Conservation (phyloP, 2,329 filamentous ascomycete genomes). For the Mycogone perniciosa region DNA sequence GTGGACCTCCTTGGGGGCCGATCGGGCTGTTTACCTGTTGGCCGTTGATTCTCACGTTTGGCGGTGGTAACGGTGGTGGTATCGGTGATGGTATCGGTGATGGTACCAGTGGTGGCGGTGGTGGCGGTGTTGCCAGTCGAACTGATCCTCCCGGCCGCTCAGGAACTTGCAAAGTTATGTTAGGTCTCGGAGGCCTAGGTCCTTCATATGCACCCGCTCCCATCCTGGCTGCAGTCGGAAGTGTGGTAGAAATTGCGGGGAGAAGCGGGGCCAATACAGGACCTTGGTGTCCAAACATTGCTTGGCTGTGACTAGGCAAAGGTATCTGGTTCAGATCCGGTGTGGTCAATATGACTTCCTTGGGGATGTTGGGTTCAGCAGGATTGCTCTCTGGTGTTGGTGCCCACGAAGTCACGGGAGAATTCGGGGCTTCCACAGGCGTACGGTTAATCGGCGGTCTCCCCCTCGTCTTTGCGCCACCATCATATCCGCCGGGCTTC, state of each 20-base stretch:
- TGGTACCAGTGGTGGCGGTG: slow-evolving; percentile 30
- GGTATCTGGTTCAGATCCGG: slow-evolving; percentile 5
- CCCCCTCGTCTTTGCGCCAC: slow-evolving; percentile 67
- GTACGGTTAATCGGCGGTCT: slow-evolving; percentile 64
- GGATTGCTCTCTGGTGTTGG: slow-evolving; percentile 40
- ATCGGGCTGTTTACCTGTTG: slow-evolving; percentile 9
- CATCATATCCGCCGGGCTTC: slow-evolving; percentile 58
- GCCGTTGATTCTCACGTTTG: slow-evolving; percentile 48
- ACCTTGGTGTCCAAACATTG: background rate
- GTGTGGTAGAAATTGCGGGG: background rate
- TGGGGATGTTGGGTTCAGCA: slow-evolving; percentile 30
- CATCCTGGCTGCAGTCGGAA: background rate
- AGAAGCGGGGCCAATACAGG: background rate
- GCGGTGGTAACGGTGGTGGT: slow-evolving; percentile 30
- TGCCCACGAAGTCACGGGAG: slow-evolving; percentile 53
- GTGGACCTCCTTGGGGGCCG: background rate
- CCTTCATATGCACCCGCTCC: slow-evolving; percentile 8
- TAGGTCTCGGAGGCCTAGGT: slow-evolving; percentile 28
- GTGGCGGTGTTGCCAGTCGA: slow-evolving; percentile 54
- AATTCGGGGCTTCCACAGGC: slow-evolving; percentile 59
- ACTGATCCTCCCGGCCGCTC: slow-evolving; percentile 54
- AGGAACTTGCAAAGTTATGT: slow-evolving; percentile 36
- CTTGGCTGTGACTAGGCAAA: slow-evolving; percentile 4
- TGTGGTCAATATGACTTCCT: background rate
- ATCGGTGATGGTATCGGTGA: slow-evolving; percentile 47